Conservation (phyloP, 768 basidiomycete species). For the Naganishia antarctica region DNA sequence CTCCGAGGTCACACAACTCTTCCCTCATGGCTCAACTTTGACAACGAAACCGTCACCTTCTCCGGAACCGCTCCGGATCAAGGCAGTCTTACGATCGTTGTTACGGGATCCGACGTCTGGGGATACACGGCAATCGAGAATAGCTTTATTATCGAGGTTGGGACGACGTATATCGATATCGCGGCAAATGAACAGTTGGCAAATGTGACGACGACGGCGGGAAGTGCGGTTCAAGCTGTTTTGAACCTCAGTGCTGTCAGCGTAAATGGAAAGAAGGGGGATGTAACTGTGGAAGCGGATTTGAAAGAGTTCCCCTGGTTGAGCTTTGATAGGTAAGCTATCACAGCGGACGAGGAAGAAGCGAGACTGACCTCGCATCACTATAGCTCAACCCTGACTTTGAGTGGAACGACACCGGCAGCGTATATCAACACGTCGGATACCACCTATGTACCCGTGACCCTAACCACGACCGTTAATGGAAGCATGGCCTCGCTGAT, state of each 20-base stretch:
- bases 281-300: slow-evolving; percentile 63
- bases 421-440: slow-evolving; percentile 46
- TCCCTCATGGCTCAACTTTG: slow-evolving; percentile 72
- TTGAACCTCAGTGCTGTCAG: slow-evolving; percentile 51
- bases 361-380: not conserved
- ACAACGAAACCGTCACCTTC: slow-evolving; percentile 67
- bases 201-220: slow-evolving; percentile 65
- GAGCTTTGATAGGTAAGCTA: slow-evolving; percentile 56
- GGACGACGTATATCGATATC: slow-evolving; percentile 38
- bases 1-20: slow-evolving; percentile 64
- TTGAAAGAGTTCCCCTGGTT: slow-evolving; percentile 54
- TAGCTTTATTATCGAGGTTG: slow-evolving; percentile 59
- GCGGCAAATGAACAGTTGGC: slow-evolving; percentile 30
- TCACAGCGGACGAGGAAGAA: not conserved
- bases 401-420: slow-evolving; percentile 64
- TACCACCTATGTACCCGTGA: slow-evolving; percentile 54
- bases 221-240: slow-evolving; percentile 55
- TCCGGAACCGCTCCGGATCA: slow-evolving; percentile 66
- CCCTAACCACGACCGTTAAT: slow-evolving; percentile 62
- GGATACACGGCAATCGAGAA: slow-evolving; percentile 65
- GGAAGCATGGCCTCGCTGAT: slow-evolving; percentile 51
- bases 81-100: slow-evolving; percentile 53
- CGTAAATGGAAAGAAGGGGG: slow-evolving; percentile 60
- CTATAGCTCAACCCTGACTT: slow-evolving; percentile 31
- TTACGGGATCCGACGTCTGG: slow-evolving; percentile 70